phyloP scores from a whole-genome alignment of 176 grass and related monocot genomes.

The Poa annua region DNA sequence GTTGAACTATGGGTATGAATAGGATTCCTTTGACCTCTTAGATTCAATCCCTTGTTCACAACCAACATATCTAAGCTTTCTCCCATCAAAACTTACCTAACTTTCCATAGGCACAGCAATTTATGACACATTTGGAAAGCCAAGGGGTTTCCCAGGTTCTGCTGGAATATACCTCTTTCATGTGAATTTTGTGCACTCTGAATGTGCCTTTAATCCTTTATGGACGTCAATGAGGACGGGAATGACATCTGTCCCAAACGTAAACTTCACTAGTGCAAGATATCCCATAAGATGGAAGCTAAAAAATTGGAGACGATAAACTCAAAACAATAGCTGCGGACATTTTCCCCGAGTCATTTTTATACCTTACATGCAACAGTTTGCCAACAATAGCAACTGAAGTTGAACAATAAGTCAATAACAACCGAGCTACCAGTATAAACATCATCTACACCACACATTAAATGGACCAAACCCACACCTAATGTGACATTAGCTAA shows the following conservation, averaged over 20 bases:
- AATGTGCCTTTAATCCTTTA: constrained; percentile 11
- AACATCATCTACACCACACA: constrained; percentile 48
- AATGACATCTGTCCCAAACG: not conserved
- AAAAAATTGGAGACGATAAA: not conserved
- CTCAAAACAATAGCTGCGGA: not conserved
- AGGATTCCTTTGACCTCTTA: constrained; percentile 9
- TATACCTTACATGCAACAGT: constrained; percentile 3
- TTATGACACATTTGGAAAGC: not conserved
- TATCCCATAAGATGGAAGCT: constrained; percentile 6
- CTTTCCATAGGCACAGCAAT: not conserved
- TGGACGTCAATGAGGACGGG: not conserved
- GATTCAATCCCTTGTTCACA: not conserved
- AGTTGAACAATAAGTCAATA: constrained; percentile 36
- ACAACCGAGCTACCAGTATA: constrained; percentile 40
- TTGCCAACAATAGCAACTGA: constrained; percentile 16
- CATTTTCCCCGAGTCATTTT: constrained; percentile 4
- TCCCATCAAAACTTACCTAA: constrained; percentile 23
- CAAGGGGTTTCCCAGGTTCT: not conserved
- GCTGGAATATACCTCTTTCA: not conserved
- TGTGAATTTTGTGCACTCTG: constrained; percentile 6
- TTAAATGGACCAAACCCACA: not conserved
- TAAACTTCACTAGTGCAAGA: constrained; percentile 22
- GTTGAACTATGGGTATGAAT: not conserved
- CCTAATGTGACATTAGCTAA: not conserved
- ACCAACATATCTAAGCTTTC: constrained; percentile 6